Evolutionary conservation across 306 rosid genomes (phyloP).

Genomic region (Luffa acutangula): DNA sequence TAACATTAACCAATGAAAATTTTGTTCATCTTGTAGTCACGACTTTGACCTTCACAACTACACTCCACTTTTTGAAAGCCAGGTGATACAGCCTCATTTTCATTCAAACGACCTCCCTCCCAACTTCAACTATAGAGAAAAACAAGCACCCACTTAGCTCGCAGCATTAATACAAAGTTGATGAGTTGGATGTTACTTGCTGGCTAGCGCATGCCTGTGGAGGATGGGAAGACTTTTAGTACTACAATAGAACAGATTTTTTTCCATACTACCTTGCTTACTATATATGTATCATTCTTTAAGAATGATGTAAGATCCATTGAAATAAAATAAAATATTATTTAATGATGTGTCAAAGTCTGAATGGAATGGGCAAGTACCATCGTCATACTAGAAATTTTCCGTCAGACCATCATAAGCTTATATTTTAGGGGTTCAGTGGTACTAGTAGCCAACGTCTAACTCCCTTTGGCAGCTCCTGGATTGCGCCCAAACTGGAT

Average conservation of each 20-base stretch:
- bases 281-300: neutral
- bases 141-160: neutral
- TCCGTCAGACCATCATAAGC: neutral
- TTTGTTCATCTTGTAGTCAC: neutral
- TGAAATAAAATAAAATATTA: neutral
- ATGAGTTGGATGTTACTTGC: neutral
- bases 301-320: neutral
- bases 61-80: neutral
- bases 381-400: neutral
- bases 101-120: neutral
- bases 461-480: slow-evolving; percentile 39
- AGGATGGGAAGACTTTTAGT: neutral
- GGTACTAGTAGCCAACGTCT: neutral
- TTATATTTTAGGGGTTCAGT: neutral
- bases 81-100: neutral
- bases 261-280: neutral
- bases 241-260: neutral
- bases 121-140: neutral
- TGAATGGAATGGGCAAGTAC: neutral
- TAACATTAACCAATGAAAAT: neutral
- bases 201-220: neutral
- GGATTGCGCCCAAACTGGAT: slow-evolving; percentile 87
- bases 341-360: neutral
- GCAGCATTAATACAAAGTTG: neutral
- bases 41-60: neutral